Conservation (phyloP, 257 asterid species). For the Primulina huaijiensis region DNA sequence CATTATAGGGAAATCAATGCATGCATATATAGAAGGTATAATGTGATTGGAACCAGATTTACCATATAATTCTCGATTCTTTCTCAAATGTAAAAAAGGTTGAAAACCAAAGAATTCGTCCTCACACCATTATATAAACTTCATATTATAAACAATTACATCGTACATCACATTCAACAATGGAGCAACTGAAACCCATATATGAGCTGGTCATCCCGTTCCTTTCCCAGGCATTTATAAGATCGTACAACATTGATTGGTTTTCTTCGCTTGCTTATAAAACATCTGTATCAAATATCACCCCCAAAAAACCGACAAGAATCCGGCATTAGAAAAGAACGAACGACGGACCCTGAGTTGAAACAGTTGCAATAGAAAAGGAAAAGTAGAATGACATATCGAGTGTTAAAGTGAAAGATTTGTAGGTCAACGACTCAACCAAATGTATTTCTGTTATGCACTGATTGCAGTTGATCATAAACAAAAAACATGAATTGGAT, state of each 20-base stretch:
- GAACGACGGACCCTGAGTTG: background rate
- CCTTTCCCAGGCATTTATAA: slow-evolving; percentile 40
- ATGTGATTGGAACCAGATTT: background rate
- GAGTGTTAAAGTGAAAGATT: too few species aligned
- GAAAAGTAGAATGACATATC: background rate
- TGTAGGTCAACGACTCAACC: background rate
- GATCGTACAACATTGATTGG: slow-evolving; percentile 77
- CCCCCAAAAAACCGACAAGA: too few species aligned
- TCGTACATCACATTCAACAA: slow-evolving; percentile 15
- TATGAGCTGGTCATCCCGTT: slow-evolving; percentile 13
- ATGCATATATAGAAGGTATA: background rate
- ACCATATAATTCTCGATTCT: background rate
- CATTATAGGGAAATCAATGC: too few species aligned
- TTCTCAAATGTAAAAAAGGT: too few species aligned
- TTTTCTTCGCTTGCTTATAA: slow-evolving; percentile 89
- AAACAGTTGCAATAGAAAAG: background rate
- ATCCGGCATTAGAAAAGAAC: background rate
- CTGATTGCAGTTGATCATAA: slow-evolving; percentile 1
- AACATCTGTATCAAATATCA: slow-evolving; percentile 35
- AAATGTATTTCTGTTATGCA: background rate
- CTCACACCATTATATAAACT: background rate
- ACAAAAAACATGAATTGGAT: background rate
- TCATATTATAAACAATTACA: slow-evolving; percentile 12
- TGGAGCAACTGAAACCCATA: slow-evolving; percentile 16
- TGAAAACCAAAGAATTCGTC: background rate